phyloP scores from a whole-genome alignment of 768 basidiomycete species.

The Collybia nuda region DNA sequence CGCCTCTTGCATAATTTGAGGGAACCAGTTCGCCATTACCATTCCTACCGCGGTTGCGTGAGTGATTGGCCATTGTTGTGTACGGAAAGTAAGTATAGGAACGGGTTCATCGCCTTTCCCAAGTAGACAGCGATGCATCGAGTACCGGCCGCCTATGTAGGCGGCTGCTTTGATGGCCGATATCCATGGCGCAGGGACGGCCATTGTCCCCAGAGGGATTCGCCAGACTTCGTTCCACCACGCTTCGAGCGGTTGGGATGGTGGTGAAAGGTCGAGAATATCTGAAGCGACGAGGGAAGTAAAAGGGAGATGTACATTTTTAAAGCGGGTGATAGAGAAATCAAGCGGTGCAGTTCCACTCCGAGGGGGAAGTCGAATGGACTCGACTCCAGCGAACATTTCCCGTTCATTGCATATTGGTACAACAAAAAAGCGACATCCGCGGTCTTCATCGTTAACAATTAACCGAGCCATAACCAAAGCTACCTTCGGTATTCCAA shows the following conservation, averaged over 20 bases:
- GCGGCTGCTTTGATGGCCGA: slow-evolving; percentile 53
- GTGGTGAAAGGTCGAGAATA: slow-evolving; percentile 35
- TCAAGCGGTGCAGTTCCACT: slow-evolving; percentile 55
- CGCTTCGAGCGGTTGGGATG: slow-evolving; percentile 40
- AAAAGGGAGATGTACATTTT: slow-evolving; percentile 49
- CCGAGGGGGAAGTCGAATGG: slow-evolving; percentile 48
- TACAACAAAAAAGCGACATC: slow-evolving; percentile 54
- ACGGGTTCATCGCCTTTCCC: slow-evolving; percentile 40
- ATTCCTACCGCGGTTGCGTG: slow-evolving; percentile 50
- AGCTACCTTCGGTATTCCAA: slow-evolving; percentile 54
- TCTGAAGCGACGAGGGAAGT: slow-evolving; percentile 50
- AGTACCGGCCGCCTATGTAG: slow-evolving; percentile 58
- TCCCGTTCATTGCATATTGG: slow-evolving; percentile 52
- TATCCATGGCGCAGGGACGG: slow-evolving; percentile 48
- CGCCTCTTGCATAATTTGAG: slow-evolving; percentile 32
- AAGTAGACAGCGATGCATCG: slow-evolving; percentile 50
- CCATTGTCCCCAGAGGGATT: slow-evolving; percentile 52
- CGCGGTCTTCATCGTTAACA: slow-evolving; percentile 48
- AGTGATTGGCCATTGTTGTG: slow-evolving; percentile 61
- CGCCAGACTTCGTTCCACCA: slow-evolving; percentile 61
- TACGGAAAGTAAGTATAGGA: slow-evolving; percentile 62
- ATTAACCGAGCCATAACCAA: slow-evolving; percentile 58
- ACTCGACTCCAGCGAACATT: slow-evolving; percentile 53
- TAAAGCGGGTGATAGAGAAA: slow-evolving; percentile 55
- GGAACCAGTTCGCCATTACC: slow-evolving; percentile 51